Base-by-base conservation (phyloP, 352 stramenopile genomes). In the Phytophthora podocarpi region DNA sequence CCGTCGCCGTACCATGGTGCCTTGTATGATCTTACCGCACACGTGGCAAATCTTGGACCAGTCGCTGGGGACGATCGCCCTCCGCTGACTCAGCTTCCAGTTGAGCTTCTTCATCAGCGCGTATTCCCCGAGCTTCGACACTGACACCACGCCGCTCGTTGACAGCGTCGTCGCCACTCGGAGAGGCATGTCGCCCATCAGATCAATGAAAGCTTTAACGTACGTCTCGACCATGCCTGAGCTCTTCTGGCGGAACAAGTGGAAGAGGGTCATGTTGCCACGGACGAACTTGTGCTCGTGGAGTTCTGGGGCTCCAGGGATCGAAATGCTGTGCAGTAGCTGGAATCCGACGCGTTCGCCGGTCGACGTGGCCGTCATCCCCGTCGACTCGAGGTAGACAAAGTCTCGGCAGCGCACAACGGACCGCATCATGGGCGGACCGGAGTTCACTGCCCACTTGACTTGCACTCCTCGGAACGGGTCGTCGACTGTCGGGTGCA, bases 381-480 rank as follows among this genome's bases (percentile, higher is more conserved):
- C 78, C 16, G 72, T 84, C 10, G 74, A 72, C 45, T 88, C 76
- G 52, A 86, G 40, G 34, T 76, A 85, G 8, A 88, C 74, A 52
- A 85, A 82, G 58, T 88, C 78, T 32, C 78, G 74, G 20, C 60
- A 74, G 16, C 77, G 77, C 55, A 86, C 72, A 41, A 86, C 43
- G 10, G 64, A 73, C 15, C 72, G 70, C 53, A 82, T 78, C 48
- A 76, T 63, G 4, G 70, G 31, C 0, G 78, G 69, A 12, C 76
- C 75, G 2, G 60, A 68, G n/a, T 88, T 86, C 64, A 85, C 69
- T 16, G 56, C 62, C 78, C 78, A 89, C 40, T 82, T 82, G 40
- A 89, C 39, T 35, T 75, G 67, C 28, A 87, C 30, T 1, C 51
- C 62, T 15, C 66, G 59, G 36, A 87, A 89, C 20, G 79, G 79